phyloP scores from a whole-genome alignment of 331 rosid genomes.

The Rhamnella rubrinervis region DNA sequence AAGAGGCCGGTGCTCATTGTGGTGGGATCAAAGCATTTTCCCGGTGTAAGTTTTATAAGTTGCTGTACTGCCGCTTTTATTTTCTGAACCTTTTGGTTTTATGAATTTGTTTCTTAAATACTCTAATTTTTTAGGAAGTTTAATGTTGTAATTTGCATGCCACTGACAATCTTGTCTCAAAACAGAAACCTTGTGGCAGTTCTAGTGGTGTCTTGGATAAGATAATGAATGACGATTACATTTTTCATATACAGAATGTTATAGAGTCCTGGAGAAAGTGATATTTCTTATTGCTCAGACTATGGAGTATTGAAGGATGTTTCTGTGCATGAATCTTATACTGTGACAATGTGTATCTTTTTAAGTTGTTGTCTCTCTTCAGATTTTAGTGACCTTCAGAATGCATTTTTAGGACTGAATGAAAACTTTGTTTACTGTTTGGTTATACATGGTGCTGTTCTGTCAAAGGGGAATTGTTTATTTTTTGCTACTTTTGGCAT shows the following conservation, averaged over 20 bases:
- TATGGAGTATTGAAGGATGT: no score
- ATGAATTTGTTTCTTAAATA: no score
- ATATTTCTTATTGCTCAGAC: no score
- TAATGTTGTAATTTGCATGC: not conserved
- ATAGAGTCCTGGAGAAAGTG: no score
- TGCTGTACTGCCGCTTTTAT: not conserved
- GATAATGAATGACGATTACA: no score
- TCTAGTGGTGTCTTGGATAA: no score
- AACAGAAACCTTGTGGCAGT: not conserved
- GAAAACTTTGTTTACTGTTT: not conserved
- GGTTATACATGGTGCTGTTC: not conserved
- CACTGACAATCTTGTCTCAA: not conserved
- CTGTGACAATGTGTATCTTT: no score
- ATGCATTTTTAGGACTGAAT: not conserved
- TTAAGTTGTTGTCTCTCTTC: no score
- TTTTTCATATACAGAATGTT: no score
- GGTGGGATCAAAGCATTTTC: slow-evolving; percentile 74
- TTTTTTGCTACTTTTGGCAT: not conserved
- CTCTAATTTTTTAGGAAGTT: no score
- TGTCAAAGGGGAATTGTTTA: not conserved
- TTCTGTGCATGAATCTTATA: no score
- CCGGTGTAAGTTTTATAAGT: slow-evolving; percentile 49
- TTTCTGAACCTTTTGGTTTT: no score
- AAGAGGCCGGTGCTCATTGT: slow-evolving; percentile 79
- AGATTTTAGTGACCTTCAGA: not conserved